Percentiles rank a stretch among this genome's conserved stretches.
Evolutionary conservation across 202 grass and related monocot genomes (phyloP).

Genomic region (Schoenoplectus triqueter): DNA sequence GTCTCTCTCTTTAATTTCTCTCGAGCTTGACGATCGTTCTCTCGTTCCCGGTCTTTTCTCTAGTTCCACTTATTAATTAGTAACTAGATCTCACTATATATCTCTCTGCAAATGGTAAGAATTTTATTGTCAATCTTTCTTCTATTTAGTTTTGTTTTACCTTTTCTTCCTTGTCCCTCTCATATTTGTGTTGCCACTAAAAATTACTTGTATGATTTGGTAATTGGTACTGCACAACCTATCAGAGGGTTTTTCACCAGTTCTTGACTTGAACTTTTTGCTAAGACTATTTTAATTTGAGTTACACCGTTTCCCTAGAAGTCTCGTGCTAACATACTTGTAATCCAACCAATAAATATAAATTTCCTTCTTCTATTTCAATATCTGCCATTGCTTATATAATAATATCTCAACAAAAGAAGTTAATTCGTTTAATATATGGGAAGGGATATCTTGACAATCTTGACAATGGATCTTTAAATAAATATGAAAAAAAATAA

Average conservation of each 20-base stretch:
- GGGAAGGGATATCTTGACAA: no score
- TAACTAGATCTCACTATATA: background rate
- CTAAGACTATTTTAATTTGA: background rate
- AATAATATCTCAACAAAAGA: background rate
- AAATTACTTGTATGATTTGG: background rate
- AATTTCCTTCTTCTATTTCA: background rate
- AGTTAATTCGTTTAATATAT: no score
- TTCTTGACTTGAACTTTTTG: background rate
- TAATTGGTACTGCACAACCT: background rate
- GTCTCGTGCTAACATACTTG: no score
- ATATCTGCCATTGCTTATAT: constrained; percentile 6
- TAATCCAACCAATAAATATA: background rate
- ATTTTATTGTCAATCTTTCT: background rate
- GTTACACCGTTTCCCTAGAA: background rate
- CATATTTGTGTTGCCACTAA: background rate
- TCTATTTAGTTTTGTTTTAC: background rate
- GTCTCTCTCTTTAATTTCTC: background rate
- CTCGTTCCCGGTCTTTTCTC: background rate
- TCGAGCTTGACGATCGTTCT: background rate
- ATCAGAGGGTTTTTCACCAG: background rate
- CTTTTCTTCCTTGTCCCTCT: background rate
- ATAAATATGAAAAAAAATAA: no score
- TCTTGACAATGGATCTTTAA: no score
- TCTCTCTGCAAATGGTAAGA: background rate
- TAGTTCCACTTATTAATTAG: background rate